These are phyloP conservation scores for Trypanosoma lewisi DNA, from an alignment of 208 protist genomes.

Conservation along the genomic window DNA sequence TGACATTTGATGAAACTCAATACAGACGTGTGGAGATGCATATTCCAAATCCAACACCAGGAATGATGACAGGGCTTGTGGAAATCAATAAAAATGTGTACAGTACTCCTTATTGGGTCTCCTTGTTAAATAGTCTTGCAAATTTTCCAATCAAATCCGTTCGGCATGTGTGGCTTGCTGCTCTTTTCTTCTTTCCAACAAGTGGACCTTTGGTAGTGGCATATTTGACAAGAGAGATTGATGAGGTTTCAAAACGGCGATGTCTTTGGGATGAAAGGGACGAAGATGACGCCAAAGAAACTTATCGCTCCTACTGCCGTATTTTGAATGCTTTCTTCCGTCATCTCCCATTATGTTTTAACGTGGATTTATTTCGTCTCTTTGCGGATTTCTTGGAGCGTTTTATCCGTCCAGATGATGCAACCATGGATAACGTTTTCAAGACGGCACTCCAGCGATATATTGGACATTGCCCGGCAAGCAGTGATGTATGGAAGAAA, in stretches of 20 bases:
- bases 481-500: conserved; percentile 66
- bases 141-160: conserved; percentile 68
- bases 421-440: conserved; percentile 52
- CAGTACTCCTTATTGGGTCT: conserved; percentile 62
- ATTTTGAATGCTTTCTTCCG: conserved; percentile 79
- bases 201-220: conserved; percentile 41
- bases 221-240: conserved; percentile 67
- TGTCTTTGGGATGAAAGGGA: conserved; percentile 50
- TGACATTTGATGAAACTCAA: conserved; percentile 28
- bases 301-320: conserved; percentile 59
- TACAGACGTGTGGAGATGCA: conserved; percentile 31
- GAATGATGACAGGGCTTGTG: conserved; percentile 37
- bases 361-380: conserved; percentile 67
- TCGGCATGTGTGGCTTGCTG: conserved; percentile 66
- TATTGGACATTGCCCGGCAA: conserved; percentile 70
- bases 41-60: conserved; percentile 60
- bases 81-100: conserved; percentile 56
- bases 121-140: conserved; percentile 53
- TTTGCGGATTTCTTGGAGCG: conserved; percentile 67
- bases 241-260: conserved; percentile 31
- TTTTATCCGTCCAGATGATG: conserved; percentile 63
- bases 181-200: conserved; percentile 73
- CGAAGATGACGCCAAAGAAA: conserved; percentile 55
- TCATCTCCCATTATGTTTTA: conserved; percentile 72
- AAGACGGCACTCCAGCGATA: conserved; percentile 55